Evolutionary conservation across 352 stramenopile genomes (phyloP), one percentile per base, ranked within the genome.

Genomic region (Phytophthora agathidicida): DNA sequence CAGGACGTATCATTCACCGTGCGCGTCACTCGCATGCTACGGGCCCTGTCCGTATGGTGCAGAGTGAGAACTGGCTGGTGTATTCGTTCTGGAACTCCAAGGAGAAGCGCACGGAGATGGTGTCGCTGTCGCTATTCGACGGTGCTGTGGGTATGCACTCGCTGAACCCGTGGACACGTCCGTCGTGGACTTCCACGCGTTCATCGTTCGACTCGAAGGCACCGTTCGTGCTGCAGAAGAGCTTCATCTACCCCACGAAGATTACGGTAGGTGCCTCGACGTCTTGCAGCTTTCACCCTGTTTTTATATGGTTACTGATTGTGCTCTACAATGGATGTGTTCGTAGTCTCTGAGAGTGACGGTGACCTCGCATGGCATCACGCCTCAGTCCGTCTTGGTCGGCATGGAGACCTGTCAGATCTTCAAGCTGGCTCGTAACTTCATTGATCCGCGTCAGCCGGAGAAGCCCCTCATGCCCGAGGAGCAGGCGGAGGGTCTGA

Each of bases 41-140:
- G 23, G 69, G 72, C 8, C 78, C 77, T 27, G 75, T 93, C 10
- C 75, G 76, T 17, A 90, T 95, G 68, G 73, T 83, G 47, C 83
- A 95, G 69, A 93, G 86, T 45, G 97, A 99, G 54, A 99, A 99
- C 68, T 98, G 90, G 92, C 70, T 99, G 7, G 85, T 99, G 27
- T 99, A 99, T 60, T 88, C 96, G 23, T 99, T 93, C 77, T 98
- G 94, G 83, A 99, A 98, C 71, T 60, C 76, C 0, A 94, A 93
- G 62, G 82, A 91, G 31, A 94, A 92, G 59, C 84, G 83, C 44
- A 93, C 82, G 1, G 85, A 94, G 48, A 36, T 96, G 37, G 83
- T 92, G 38, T 94, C 85, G 39, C 41, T 96, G n/a, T 81, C 80
- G 35, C 79, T 99, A 7, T 98, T 97, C 64, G 97, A 99, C 44